Percentiles rank a stretch among this genome's conserved stretches.
Evolutionary conservation across 2,329 filamentous ascomycete genomes (phyloP).

Genomic region (Tolypocladium nubicola): DNA sequence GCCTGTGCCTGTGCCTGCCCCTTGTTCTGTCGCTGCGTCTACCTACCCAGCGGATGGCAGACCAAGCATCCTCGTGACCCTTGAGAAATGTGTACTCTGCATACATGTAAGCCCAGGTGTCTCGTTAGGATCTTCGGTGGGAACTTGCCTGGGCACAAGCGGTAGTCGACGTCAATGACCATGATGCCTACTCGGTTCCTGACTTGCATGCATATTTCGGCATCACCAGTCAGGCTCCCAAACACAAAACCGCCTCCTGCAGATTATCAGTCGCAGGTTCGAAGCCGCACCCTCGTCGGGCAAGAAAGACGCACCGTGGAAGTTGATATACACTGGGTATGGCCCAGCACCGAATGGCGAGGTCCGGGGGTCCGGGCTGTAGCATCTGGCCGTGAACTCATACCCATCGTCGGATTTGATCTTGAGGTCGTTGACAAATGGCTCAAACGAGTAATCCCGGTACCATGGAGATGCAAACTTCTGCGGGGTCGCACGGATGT

Average conservation of each 20-base stretch:
- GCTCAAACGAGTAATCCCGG: conserved; percentile 1
- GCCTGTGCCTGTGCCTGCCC: neutral
- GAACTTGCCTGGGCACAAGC: neutral
- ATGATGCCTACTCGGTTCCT: conserved; percentile 1
- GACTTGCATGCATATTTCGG: conserved; percentile 1
- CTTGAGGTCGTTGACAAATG: conserved; percentile 4
- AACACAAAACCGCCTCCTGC: conserved; percentile 3
- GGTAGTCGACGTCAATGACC: conserved; percentile 3
- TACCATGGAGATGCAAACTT: conserved; percentile 5
- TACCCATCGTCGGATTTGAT: conserved; percentile 3
- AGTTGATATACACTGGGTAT: conserved; percentile 3
- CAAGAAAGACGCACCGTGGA: conserved; percentile 1
- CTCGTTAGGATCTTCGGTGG: neutral
- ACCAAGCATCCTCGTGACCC: conserved; percentile 5
- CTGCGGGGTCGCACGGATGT: neutral
- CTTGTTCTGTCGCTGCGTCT: neutral
- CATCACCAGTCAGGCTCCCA: conserved; percentile 1
- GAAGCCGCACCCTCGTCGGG: neutral
- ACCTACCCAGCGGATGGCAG: conserved; percentile 4
- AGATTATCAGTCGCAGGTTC: neutral
- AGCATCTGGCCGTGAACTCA: conserved; percentile 1
- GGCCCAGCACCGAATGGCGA: conserved; percentile 4
- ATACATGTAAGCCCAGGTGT: neutral
- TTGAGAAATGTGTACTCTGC: conserved; percentile 1
- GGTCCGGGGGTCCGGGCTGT: conserved; percentile 2